Evolutionary conservation across 2,329 filamentous ascomycete genomes (phyloP), one percentile per base, ranked within the genome.

Genomic region (Exophiala oligosperma): DNA sequence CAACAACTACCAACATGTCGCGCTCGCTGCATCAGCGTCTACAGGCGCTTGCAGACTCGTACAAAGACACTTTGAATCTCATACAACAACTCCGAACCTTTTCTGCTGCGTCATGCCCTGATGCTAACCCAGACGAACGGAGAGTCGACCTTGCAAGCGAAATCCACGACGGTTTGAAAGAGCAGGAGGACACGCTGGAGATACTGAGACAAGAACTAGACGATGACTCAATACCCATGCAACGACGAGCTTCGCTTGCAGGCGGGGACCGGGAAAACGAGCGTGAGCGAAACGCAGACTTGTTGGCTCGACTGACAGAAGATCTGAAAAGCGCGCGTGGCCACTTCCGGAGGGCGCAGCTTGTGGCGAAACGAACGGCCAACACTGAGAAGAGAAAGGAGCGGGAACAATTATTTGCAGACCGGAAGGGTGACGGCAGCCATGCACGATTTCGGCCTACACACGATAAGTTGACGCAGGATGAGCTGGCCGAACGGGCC

Each of bases 101-200:
- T 69, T 86, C 76, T 71, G 81, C 66, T 66, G 91, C 71, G 78
- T 88, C 75, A 76, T 86, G 79, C 79, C 84, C 72, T 9, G 75
- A 80, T 72, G 69, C 89, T 82, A 79, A 89, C 80, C 75, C 87
- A 78, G 81, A 84, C 62, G 79, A 80, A 4, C 49, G 52, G 40
- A 84, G 88, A 56, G 73, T 87, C 21, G 92, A 96, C 74, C 82
- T 97, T 35, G 84, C 85, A 64, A 80, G 84, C 23, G 92, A 97
- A 72, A 96, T 97, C 63, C 86, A 88, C 65, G 86, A 90, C 68
- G 83, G 83, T 17, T 75, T 97, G 60, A 88, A 90, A 66, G 87
- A 90, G 57, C 84, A 89, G 50, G 87, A 95, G 67, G 91, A 95
- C 62, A 91, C 96, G 59, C 83, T 94, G 64, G 92, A 96, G 72